phyloP scores from a whole-genome alignment of 768 basidiomycete genomes.

The Xerocomellus chrysenteron region DNA sequence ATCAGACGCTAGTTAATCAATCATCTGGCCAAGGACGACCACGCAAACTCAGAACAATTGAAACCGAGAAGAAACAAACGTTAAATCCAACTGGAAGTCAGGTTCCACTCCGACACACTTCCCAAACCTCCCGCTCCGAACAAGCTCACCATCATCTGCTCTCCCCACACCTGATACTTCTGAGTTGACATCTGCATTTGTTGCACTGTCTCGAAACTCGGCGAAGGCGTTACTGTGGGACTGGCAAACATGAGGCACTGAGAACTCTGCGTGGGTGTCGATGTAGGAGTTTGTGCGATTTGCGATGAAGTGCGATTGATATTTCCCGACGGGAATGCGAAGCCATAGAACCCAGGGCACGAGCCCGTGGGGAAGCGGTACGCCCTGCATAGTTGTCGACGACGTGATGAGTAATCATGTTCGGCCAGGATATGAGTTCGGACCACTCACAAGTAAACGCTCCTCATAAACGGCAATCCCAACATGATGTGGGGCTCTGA shows the following conservation, averaged over 20 bases:
- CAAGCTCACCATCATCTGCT: slow-evolving; percentile 6
- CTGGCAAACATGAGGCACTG: slow-evolving; percentile 13
- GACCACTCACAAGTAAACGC: background rate
- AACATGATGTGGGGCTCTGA: too few species aligned
- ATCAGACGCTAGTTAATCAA: too few species aligned
- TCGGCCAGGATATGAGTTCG: too few species aligned
- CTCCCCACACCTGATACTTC: slow-evolving; percentile 17
- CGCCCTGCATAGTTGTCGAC: slow-evolving; percentile 13
- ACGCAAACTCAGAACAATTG: background rate
- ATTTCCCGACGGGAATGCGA: slow-evolving; percentile 27
- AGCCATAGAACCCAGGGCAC: slow-evolving; percentile 29
- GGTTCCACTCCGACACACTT: slow-evolving; percentile 6
- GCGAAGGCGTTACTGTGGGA: slow-evolving; percentile 12
- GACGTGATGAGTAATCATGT: background rate
- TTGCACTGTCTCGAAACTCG: slow-evolving; percentile 14
- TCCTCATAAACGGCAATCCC: too few species aligned
- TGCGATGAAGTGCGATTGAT: slow-evolving; percentile 21
- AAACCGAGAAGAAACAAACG: background rate
- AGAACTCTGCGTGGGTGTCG: slow-evolving; percentile 16
- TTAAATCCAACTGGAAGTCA: slow-evolving; percentile 5
- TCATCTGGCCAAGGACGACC: background rate
- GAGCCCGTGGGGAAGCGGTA: slow-evolving; percentile 29
- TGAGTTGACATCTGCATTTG: slow-evolving; percentile 9
- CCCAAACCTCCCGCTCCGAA: slow-evolving; percentile 10
- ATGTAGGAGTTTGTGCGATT: slow-evolving; percentile 20